Conservation (phyloP, 2,329 filamentous ascomycete species). For the Curvularia eragrostidis region DNA sequence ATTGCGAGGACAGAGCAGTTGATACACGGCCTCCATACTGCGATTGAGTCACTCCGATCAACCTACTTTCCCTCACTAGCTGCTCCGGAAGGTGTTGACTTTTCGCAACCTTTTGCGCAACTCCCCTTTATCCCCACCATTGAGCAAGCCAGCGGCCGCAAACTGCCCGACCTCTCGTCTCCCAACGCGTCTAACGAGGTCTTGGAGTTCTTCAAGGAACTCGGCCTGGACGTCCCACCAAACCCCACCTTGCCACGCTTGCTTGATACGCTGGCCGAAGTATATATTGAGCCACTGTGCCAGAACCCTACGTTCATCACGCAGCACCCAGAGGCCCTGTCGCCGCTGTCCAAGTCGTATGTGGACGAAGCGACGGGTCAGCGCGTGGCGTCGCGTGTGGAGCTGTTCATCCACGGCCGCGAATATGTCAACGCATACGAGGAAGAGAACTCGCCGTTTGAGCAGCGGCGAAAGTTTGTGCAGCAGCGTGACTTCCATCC, state of each 20-base stretch:
- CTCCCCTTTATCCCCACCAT: constrained; percentile 85
- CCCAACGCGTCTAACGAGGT: constrained; percentile 66
- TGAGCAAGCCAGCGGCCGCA: constrained; percentile 69
- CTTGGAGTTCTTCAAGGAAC: constrained; percentile 60
- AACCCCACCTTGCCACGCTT: constrained; percentile 70
- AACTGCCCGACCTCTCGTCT: constrained; percentile 63
- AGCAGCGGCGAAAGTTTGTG: constrained; percentile 83
- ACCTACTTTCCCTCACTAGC: constrained; percentile 39
- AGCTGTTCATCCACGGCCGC: constrained; percentile 79
- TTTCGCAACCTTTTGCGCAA: constrained; percentile 64
- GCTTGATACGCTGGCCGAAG: constrained; percentile 78
- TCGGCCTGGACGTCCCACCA: constrained; percentile 58
- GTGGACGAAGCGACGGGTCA: constrained; percentile 70
- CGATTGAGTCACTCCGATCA: constrained; percentile 55
- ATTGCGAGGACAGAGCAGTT: constrained; percentile 78
- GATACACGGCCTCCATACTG: constrained; percentile 54
- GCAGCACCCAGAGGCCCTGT: constrained; percentile 88
- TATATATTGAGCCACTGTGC: constrained; percentile 81
- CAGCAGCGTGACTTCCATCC: constrained; percentile 58
- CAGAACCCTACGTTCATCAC: constrained; percentile 80
- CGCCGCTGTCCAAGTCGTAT: constrained; percentile 89
- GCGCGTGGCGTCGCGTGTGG: constrained; percentile 78
- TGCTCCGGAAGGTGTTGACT: constrained; percentile 61
- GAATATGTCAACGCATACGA: constrained; percentile 98
- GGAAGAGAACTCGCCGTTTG: constrained; percentile 92